Conservation (phyloP, 73 alveolate genomes). For the Paramecium caudatum region DNA sequence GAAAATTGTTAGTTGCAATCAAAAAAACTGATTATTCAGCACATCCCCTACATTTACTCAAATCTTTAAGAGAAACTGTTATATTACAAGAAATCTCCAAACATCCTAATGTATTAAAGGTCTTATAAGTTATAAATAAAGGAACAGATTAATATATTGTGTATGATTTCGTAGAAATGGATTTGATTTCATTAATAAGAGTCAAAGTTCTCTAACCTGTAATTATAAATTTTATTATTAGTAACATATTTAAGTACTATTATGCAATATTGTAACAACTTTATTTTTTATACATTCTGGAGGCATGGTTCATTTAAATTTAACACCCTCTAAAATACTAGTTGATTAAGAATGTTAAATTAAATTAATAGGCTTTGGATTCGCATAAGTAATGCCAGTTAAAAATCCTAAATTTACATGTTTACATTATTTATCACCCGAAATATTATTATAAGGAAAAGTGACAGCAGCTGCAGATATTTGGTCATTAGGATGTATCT, state of each 20-base stretch:
- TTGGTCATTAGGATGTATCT: constrained; percentile 56
- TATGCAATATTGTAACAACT: constrained; percentile 11
- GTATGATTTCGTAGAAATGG: constrained; percentile 68
- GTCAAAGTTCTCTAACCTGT: constrained; percentile 3
- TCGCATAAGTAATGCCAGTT: constrained; percentile 7
- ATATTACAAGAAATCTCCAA: constrained; percentile 15
- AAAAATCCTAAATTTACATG: neutral
- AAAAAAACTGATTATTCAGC: constrained; percentile 52
- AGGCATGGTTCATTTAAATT: constrained; percentile 34
- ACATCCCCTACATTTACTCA: constrained; percentile 10
- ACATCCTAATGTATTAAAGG: neutral
- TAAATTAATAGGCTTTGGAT: constrained; percentile 46
- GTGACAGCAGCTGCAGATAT: neutral
- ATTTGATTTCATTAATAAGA: constrained; percentile 30
- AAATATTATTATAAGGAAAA: constrained; percentile 36
- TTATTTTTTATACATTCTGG: constrained; percentile 51
- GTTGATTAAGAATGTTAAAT: constrained; percentile 53
- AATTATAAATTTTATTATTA: neutral
- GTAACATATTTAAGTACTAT: constrained; percentile 15
- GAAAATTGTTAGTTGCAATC: constrained; percentile 45
- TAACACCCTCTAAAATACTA: constrained; percentile 58
- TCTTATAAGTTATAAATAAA: constrained; percentile 26
- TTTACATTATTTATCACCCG: constrained; percentile 52
- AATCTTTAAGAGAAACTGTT: constrained; percentile 43
- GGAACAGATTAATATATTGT: neutral